Percentiles rank a stretch among this genome's conserved stretches.
phyloP scores from a whole-genome alignment of 768 basidiomycete genomes.

The Pulveroboletus sp. region DNA sequence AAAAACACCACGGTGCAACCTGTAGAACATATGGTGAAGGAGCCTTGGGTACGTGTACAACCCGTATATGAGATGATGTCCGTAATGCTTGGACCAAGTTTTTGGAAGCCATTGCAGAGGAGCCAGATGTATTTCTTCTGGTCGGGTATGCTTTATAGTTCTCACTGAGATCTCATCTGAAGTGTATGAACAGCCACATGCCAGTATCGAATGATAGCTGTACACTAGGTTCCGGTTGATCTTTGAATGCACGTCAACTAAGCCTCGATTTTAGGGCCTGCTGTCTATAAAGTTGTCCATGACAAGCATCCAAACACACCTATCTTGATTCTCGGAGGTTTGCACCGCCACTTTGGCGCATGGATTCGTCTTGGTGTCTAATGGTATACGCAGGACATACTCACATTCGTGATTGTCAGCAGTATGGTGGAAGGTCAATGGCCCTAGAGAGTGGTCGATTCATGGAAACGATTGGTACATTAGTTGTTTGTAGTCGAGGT shows the following conservation, averaged over 20 bases:
- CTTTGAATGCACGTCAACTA: neutral
- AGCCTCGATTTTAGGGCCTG: constrained; percentile 46
- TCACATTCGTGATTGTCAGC: constrained; percentile 26
- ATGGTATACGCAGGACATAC: constrained; percentile 44
- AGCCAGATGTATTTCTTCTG: constrained; percentile 79
- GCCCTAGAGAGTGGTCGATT: constrained; percentile 80
- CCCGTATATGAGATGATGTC: too few relatives aligned
- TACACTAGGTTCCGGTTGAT: constrained; percentile 22
- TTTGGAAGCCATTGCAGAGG: constrained; percentile 66
- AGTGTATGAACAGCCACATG: constrained; percentile 60
- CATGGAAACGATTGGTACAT: constrained; percentile 84
- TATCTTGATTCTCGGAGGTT: constrained; percentile 78
- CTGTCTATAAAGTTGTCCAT: constrained; percentile 70
- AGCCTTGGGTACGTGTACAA: constrained; percentile 55
- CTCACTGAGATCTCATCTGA: neutral
- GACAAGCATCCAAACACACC: constrained; percentile 68
- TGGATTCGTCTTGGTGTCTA: neutral
- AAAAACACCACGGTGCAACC: constrained; percentile 69
- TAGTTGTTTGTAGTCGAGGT: neutral
- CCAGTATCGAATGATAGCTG: constrained; percentile 68
- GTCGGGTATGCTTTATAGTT: constrained; percentile 43
- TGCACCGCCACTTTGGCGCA: neutral
- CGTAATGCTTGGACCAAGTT: constrained; percentile 44
- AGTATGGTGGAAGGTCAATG: constrained; percentile 21
- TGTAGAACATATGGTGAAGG: constrained; percentile 72